Base-by-base conservation (phyloP, 345 rosid species). In the Acer campestre region DNA sequence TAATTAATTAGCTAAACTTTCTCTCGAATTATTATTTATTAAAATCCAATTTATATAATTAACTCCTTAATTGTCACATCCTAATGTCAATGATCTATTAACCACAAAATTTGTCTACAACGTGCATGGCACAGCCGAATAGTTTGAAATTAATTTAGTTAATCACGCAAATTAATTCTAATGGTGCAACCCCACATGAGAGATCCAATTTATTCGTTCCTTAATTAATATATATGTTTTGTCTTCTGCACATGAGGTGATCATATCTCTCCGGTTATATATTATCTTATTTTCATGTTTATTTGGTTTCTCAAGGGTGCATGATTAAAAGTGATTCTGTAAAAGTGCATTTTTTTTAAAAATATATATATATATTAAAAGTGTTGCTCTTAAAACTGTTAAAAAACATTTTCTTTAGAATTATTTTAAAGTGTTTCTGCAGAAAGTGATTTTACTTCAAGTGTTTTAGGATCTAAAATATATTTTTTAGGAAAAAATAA, bases 181-280 rank as follows among this genome's bases (percentile, higher is more conserved):
- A 59, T 59, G 27, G 63, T 59, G 63, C 27, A 59, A n/a, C 2
- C 63, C 63, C 63, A 59, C 63, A 59, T 6, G 27, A n/a, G 27
- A 59, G 63, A 59, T 59, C 63, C 63, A 59, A 20, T 59, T 59
- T 59, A 59, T 59, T 59, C 63, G 63, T 18, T 59, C 63, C 27
- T 59, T 59, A 1, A n/a, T 53, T 53, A 16, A n/a, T n/a, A n/a
- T 17, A 16, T 53, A 53, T 16, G 1, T 59, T 59, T 59, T 59
- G 10, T 59, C 27, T 20, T 59, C 63, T 18, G 9, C 61, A 56
- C 61, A 56, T 56, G 61, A 49, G 18, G 16, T 49, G 55, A 11
- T 49, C 18, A 13, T 13, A 7, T 7, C 38, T 35, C 6, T 35
- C 38, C 38, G 38, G 6, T 35, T 35, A 35, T 35, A 35, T 35